Evolutionary conservation across 306 rosid genomes (phyloP).

Genomic region (Cucumis hystrix): DNA sequence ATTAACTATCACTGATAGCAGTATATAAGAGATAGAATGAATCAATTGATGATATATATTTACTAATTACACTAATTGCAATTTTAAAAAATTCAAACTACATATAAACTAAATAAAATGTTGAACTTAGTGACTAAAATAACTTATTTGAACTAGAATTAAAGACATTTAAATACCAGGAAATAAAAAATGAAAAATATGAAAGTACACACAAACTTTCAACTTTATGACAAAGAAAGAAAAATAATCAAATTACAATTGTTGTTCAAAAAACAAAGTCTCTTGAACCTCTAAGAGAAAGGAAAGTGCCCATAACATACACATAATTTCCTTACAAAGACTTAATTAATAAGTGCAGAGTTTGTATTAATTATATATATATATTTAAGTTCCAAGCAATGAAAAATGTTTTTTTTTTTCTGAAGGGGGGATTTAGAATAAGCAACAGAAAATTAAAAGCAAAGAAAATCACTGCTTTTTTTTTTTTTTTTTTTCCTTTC

Average conservation of each 20-base stretch:
- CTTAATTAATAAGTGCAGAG: not conserved
- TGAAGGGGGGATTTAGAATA: not conserved
- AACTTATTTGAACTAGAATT: not conserved
- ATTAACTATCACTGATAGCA: no score
- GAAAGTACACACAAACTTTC: not conserved
- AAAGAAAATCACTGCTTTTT: not conserved
- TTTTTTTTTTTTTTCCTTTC: not conserved
- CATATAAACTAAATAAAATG: not conserved
- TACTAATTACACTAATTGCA: no score
- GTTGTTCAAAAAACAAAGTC: not conserved
- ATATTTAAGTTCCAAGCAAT: not conserved
- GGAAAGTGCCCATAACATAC: not conserved
- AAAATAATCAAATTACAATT: constrained; percentile 1
- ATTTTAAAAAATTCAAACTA: not conserved
- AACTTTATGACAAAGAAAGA: not conserved
- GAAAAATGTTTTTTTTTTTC: not conserved
- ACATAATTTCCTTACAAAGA: not conserved
- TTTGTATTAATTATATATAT: not conserved
- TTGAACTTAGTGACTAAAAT: no score
- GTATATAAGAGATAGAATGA: no score
- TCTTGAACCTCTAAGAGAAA: not conserved
- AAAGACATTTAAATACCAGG: not conserved
- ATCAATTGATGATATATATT: no score
- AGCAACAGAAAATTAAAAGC: not conserved
- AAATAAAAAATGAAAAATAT: not conserved